A percentile compares a stretch with the other conserved stretches of the same genome.
Evolutionary conservation across 805 yeast species (phyloP).

Genomic region (Yamadazyma takamatsuzukensis): DNA sequence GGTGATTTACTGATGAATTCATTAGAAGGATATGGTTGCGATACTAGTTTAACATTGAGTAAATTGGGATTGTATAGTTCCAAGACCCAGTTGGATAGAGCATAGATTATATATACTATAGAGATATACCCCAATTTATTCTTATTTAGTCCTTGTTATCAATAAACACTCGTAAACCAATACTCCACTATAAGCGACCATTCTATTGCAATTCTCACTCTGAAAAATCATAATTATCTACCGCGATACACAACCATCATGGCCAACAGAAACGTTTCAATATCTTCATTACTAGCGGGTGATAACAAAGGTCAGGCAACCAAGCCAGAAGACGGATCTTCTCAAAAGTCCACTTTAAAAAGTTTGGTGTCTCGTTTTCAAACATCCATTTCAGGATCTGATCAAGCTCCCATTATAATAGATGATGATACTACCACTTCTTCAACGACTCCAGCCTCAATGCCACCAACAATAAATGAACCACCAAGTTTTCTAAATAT

Average conservation of each 20-base stretch:
- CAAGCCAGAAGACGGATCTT: background rate
- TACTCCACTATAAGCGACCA: too few species aligned
- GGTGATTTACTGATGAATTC: conserved; percentile 82
- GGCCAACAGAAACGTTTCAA: conserved; percentile 28
- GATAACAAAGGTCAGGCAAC: background rate
- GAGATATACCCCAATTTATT: background rate
- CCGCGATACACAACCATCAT: background rate
- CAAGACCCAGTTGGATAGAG: conserved; percentile 68
- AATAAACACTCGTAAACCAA: too few species aligned
- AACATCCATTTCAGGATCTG: conserved; percentile 20
- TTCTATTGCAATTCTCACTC: too few species aligned
- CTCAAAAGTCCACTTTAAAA: conserved; percentile 1
- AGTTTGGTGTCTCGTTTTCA: conserved; percentile 29
- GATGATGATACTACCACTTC: conserved; percentile 7
- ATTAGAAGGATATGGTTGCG: conserved; percentile 89
- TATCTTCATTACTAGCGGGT: conserved; percentile 24
- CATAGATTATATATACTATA: conserved; percentile 26
- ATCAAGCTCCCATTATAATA: conserved; percentile 7
- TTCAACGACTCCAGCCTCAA: conserved; percentile 5
- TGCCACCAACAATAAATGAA: too few species aligned
- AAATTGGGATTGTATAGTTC: conserved; percentile 70
- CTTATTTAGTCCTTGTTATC: too few species aligned
- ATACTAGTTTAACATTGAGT: conserved; percentile 74
- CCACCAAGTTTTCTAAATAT: too few species aligned
- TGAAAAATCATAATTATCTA: background rate